Percentiles rank a stretch among this genome's conserved stretches.
Evolutionary conservation across 73 alveolate genomes (phyloP).

Genomic region (Tetrahymena borealis): DNA sequence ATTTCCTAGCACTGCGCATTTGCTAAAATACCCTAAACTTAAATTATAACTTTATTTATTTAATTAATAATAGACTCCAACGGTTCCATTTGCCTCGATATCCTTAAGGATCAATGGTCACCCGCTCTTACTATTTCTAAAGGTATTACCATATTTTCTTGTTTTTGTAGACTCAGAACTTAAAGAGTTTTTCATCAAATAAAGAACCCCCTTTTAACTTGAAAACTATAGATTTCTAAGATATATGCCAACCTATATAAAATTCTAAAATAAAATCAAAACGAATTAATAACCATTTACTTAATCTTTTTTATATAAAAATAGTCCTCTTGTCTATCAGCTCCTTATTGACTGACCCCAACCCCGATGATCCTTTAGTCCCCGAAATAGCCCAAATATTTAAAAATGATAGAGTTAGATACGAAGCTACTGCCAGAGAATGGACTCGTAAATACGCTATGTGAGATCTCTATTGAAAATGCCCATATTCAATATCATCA

Average conservation of each 20-base stretch:
- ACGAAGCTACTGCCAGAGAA: conserved; percentile 74
- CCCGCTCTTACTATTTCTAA: conserved; percentile 70
- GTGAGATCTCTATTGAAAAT: background rate
- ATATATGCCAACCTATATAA: too few species aligned
- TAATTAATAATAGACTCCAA: conserved; percentile 54
- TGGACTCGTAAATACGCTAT: conserved; percentile 72
- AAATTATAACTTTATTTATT: background rate
- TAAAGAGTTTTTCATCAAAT: background rate
- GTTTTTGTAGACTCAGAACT: background rate
- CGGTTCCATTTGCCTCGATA: conserved; percentile 84
- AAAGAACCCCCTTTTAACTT: background rate
- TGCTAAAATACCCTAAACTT: background rate
- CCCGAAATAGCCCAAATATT: conserved; percentile 70
- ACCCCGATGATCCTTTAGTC: conserved; percentile 87
- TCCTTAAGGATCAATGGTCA: conserved; percentile 82
- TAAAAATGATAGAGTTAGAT: conserved; percentile 55
- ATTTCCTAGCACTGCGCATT: too few species aligned
- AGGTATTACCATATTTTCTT: conserved; percentile 21
- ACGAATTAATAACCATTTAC: too few species aligned
- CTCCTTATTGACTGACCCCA: conserved; percentile 81
- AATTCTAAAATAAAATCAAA: too few species aligned
- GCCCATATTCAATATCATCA: background rate
- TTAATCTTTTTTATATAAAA: too few species aligned
- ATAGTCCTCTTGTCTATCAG: conserved; percentile 69
- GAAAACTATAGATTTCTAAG: background rate